Base-by-base conservation (phyloP, 169 alveolate species). In the Plasmodium yoelii region DNA sequence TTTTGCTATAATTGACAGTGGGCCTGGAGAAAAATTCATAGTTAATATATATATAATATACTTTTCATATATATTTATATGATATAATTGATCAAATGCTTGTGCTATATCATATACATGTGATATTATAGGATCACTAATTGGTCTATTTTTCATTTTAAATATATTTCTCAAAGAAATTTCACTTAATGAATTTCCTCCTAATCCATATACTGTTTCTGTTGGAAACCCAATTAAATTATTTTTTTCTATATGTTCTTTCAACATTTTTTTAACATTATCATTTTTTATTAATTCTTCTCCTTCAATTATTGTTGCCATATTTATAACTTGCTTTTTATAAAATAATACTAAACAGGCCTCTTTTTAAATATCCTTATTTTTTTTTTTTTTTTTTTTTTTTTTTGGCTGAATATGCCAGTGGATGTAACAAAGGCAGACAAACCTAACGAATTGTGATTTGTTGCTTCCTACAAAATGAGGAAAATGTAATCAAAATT, bases 201-300 rank as follows among this genome's bases (percentile, higher is more conserved):
- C 99, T 69, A 98, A 88, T 5, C 99, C 99, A 88, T 98, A 98
- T 5, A 98, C 99, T 4, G 99, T 98, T 86, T 98, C 99, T 0
- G 99, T 98, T 22, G 99, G 99, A 75, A 98, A 94, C 39, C 98
- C 97, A 8, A 98, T 98, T 19, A 98, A 92, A n/a, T 95, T 95
- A 0, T 99, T 98, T 42, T 22, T 46, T 46, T 73, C 24, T 26
- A 94, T 65, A 56, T 91, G 93, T 1, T 63, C 72, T 42, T 61
- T 92, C 24, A 91, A 44, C 47, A 3, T 67, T 15, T 69, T 51
- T 47, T 60, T 80, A 19, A 80, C 19, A 9, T 65, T 7, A 0
- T 80, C 90, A 80, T 80, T 28, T 12, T 80, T 44, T 39, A 80
- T 39, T 22, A 80, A 53, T 18, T 80, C 90, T n/a, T 44, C 19